phyloP scores from a whole-genome alignment of 2,329 filamentous ascomycete genomes.

The Mycosphaerella arachidis region DNA sequence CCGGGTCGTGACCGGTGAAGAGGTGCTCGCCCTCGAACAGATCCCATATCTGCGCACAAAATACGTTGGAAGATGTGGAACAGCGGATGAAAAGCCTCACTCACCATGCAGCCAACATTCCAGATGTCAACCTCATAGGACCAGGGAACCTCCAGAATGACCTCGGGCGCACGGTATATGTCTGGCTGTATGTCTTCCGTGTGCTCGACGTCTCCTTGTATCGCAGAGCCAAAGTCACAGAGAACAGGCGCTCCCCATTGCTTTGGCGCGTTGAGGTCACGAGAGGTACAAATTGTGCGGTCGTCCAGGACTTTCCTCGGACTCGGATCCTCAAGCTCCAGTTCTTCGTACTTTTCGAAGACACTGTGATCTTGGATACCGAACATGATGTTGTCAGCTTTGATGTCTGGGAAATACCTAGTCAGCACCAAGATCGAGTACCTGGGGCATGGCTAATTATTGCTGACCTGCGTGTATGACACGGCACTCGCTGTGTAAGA shows the following conservation, averaged over 20 bases:
- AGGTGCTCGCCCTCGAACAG: slow-evolving; percentile 34
- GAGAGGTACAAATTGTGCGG: slow-evolving; percentile 18
- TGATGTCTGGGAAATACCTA: slow-evolving; percentile 16
- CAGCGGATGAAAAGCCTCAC: slow-evolving; percentile 2
- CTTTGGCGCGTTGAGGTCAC: slow-evolving; percentile 12
- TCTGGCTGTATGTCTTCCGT: slow-evolving; percentile 33
- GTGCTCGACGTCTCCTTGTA: slow-evolving; percentile 19
- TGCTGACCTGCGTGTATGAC: slow-evolving; percentile 18
- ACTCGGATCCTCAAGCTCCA: slow-evolving; percentile 14
- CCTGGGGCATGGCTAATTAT: not conserved
- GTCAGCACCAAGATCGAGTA: not conserved
- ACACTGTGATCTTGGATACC: slow-evolving; percentile 14
- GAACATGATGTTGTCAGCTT: slow-evolving; percentile 21
- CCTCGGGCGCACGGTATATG: slow-evolving; percentile 35
- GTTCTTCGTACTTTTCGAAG: slow-evolving; percentile 12
- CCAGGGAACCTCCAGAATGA: slow-evolving; percentile 34
- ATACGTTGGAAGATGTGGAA: not conserved
- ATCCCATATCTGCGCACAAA: slow-evolving; percentile 34
- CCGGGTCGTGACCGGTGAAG: slow-evolving; percentile 25
- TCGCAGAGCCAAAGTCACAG: slow-evolving; percentile 21
- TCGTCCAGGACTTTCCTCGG: slow-evolving; percentile 18
- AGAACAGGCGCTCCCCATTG: slow-evolving; percentile 15
- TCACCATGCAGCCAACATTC: slow-evolving; percentile 37
- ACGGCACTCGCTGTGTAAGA: slow-evolving; percentile 14
- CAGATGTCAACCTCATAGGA: slow-evolving; percentile 36